Evolutionary conservation across 257 asterid species (phyloP).

Genomic region (Solanum bulbocastanum): DNA sequence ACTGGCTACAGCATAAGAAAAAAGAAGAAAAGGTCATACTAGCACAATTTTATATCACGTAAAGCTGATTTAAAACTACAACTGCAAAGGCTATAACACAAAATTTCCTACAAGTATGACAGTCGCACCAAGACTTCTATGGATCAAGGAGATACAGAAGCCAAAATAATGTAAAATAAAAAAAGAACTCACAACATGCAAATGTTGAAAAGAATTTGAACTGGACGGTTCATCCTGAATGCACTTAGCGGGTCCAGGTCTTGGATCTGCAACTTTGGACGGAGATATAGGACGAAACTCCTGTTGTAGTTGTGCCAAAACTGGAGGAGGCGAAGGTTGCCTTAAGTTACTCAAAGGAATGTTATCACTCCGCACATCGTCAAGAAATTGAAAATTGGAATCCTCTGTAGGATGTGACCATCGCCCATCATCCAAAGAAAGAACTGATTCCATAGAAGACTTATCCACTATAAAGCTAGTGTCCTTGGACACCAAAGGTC

Average conservation of each 20-base stretch:
- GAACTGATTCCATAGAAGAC: conserved; percentile 65
- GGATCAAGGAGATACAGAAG: neutral
- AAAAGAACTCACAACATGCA: conserved; percentile 73
- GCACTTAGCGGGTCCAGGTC: conserved; percentile 76
- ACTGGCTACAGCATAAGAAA: conserved; percentile 53
- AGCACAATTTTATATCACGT: conserved; percentile 1
- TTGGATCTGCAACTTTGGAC: conserved; percentile 85
- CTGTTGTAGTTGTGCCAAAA: conserved; percentile 67
- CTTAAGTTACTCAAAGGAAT: conserved; percentile 46
- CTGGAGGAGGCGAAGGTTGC: conserved; percentile 97
- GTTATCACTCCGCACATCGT: conserved; percentile 31
- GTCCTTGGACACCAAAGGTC: conserved; percentile 19
- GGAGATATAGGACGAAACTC: conserved; percentile 66
- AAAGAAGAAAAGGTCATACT: conserved; percentile 9
- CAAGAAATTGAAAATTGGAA: conserved; percentile 24
- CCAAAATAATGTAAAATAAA: neutral
- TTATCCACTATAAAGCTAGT: conserved; percentile 25
- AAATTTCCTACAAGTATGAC: neutral
- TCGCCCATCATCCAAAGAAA: conserved; percentile 82
- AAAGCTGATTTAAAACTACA: neutral
- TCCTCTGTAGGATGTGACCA: conserved; percentile 59
- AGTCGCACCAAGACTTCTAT: neutral
- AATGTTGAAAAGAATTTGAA: conserved; percentile 68
- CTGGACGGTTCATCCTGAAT: conserved; percentile 45
- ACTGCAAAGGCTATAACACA: neutral